These are phyloP conservation scores for Gossypium davidsonii DNA, from an alignment of 441 rosid species.

Conservation along the genomic window DNA sequence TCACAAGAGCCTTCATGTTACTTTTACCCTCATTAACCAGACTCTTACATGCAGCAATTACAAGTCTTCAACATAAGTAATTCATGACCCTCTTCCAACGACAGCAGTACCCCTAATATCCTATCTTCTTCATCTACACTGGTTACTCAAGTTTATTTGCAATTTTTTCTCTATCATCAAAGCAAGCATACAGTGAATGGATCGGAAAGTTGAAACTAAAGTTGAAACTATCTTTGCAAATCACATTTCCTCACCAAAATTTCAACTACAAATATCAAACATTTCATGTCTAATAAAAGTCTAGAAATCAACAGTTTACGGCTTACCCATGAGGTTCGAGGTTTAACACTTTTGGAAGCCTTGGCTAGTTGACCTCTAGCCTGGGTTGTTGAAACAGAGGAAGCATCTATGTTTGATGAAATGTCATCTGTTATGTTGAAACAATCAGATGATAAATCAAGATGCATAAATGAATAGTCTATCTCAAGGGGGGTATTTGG, in stretches of 20 bases:
- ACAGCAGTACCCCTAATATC: not conserved
- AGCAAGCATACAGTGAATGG: not conserved
- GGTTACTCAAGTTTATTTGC: not conserved
- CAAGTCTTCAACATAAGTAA: not conserved
- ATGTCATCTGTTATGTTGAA: constrained; percentile 44
- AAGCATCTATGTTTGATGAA: constrained; percentile 50
- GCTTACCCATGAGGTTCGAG: constrained; percentile 59
- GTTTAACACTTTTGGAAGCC: constrained; percentile 54
- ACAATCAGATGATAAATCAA: constrained; percentile 2
- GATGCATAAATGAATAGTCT: not conserved
- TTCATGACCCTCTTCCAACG: not conserved
- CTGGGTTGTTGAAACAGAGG: constrained; percentile 44
- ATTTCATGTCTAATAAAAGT: not conserved
- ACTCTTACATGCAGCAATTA: constrained; percentile 5
- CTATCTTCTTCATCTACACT: not conserved
- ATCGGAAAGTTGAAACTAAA: constrained; percentile 2
- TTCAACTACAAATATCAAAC: not conserved
- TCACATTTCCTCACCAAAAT: not conserved
- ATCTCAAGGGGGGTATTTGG: not conserved
- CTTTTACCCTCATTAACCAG: not conserved
- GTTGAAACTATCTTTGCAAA: not conserved
- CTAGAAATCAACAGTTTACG: constrained; percentile 10
- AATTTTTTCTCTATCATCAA: not conserved
- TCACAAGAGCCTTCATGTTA: not conserved
- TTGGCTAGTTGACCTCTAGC: constrained; percentile 47